Evolutionary conservation across 1,284 basidiomycete species (phyloP), one percentile per base, ranked within the genome.

Genomic region (Inonotus hispidus): DNA sequence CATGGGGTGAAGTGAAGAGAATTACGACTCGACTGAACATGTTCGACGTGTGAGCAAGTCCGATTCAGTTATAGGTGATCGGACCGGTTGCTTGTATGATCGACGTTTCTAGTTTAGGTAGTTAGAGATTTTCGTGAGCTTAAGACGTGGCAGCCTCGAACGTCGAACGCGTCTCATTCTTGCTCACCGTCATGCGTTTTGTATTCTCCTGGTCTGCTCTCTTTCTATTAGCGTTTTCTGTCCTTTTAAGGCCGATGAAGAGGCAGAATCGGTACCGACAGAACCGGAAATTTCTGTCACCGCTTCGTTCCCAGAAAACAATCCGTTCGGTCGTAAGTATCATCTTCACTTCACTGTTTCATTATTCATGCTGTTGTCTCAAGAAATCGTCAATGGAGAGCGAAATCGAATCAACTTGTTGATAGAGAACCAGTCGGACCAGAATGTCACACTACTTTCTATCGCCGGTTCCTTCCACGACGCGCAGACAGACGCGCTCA

Each of bases 351-450:
- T 35, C 16, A 21, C 49, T 19, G 37, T n/a, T 8, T 7, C 11
- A 27, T 25, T 46, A n/a, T n/a, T n/a, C n/a, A n/a, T n/a, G n/a
- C n/a, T n/a, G n/a, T 43, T 49, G 37, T 45, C 25, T 65, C 39
- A 69, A 93, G 93, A 93, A 63, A 78, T 95, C 57, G 85, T 93
- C 53, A 95, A 95, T 69, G 93, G 93, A 62, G 89, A 95, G 76
- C 82, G 82, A 68, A 95, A 93, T 74, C 75, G 79, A 56, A 74
- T 95, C 32, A 72, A 76, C 23, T 72, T 95, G 60, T 74, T 80
- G 43, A 77, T 95, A 27, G 85, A 90, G 72, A 95, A 93, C 75
- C 85, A 82, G 69, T 88, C 88, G 19, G 80, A 81, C 62, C 82
- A 81, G 66, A 92, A 93, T 70, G 81, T 90, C 65, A 92, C 90